These are phyloP conservation scores for Monosporascus cannonballus DNA, from an alignment of 2,329 filamentous ascomycete species.

Conservation along the genomic window DNA sequence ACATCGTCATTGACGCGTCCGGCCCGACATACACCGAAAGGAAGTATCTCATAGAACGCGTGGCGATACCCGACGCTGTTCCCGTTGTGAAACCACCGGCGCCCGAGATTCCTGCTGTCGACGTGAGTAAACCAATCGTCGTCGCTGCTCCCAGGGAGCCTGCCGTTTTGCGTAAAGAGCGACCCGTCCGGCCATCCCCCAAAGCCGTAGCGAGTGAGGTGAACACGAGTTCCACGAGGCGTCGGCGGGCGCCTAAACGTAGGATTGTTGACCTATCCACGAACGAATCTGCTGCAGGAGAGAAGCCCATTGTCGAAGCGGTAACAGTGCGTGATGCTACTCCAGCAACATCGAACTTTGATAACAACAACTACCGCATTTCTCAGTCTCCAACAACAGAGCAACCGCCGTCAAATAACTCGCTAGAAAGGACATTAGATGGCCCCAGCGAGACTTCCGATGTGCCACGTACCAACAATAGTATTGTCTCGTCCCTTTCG, in stretches of 20 bases:
- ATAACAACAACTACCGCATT: slow-evolving; percentile 36
- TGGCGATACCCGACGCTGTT: slow-evolving; percentile 66
- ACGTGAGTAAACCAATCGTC: slow-evolving; percentile 63
- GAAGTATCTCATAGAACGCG: slow-evolving; percentile 77
- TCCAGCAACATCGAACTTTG: slow-evolving; percentile 10
- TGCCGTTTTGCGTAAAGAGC: slow-evolving; percentile 53
- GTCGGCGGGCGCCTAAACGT: slow-evolving; percentile 53
- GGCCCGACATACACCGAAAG: slow-evolving; percentile 81
- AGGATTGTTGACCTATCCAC: slow-evolving; percentile 61
- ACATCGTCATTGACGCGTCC: slow-evolving; percentile 80
- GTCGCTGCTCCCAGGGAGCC: slow-evolving; percentile 45
- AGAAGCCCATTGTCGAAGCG: slow-evolving; percentile 13
- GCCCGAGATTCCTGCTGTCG: slow-evolving; percentile 55
- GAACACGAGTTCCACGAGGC: slow-evolving; percentile 53
- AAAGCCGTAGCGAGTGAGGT: slow-evolving; percentile 52
- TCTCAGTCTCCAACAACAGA: slow-evolving; percentile 33
- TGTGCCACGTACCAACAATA: slow-evolving; percentile 34
- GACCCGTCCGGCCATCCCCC: slow-evolving; percentile 36
- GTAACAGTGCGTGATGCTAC: slow-evolving; percentile 16
- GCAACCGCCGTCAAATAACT: slow-evolving; percentile 17
- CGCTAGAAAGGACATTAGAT: slow-evolving; percentile 28
- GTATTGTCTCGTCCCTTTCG: slow-evolving; percentile 27
- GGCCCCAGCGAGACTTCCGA: slow-evolving; percentile 22
- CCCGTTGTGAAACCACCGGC: slow-evolving; percentile 69
- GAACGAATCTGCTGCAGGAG: slow-evolving; percentile 29